Conservation (phyloP, 257 asterid genomes). For the Ajuga chamaepitys region DNA sequence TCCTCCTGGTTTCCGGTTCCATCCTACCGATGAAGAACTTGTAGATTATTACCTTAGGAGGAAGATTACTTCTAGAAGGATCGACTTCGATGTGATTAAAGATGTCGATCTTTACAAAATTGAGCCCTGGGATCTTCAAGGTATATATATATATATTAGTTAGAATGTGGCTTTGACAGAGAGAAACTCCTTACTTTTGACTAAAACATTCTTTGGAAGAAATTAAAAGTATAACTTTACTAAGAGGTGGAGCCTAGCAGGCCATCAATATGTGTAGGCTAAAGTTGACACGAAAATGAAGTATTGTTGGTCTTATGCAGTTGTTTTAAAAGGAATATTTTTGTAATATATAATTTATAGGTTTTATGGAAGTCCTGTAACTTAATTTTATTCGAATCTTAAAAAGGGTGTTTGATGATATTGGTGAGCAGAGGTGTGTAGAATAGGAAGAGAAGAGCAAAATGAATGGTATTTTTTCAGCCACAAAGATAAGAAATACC, state of each 20-base stretch:
- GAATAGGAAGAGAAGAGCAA: constrained; percentile 77
- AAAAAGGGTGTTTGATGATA: too few relatives aligned
- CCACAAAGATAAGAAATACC: constrained; percentile 93
- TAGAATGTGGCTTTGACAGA: too few relatives aligned
- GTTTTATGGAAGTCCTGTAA: too few relatives aligned
- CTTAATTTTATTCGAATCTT: too few relatives aligned
- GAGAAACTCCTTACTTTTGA: too few relatives aligned
- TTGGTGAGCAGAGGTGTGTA: constrained; percentile 90
- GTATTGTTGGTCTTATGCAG: not conserved
- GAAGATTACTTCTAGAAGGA: constrained; percentile 48
- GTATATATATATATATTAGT: constrained; percentile 11
- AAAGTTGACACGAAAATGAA: not conserved
- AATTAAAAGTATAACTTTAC: too few relatives aligned
- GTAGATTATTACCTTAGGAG: constrained; percentile 85
- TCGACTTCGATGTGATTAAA: constrained; percentile 74
- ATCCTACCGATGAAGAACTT: constrained; percentile 90
- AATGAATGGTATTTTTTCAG: constrained; percentile 89
- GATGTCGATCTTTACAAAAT: constrained; percentile 89
- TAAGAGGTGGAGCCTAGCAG: too few relatives aligned
- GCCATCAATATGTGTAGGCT: too few relatives aligned
- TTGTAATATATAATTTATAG: too few relatives aligned
- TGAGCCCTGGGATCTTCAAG: constrained; percentile 99
- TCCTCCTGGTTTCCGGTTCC: constrained; percentile 95
- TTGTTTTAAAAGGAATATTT: too few relatives aligned
- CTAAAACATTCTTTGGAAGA: too few relatives aligned